phyloP scores from a whole-genome alignment of 257 asterid species.

The Nicotiana paniculata region DNA sequence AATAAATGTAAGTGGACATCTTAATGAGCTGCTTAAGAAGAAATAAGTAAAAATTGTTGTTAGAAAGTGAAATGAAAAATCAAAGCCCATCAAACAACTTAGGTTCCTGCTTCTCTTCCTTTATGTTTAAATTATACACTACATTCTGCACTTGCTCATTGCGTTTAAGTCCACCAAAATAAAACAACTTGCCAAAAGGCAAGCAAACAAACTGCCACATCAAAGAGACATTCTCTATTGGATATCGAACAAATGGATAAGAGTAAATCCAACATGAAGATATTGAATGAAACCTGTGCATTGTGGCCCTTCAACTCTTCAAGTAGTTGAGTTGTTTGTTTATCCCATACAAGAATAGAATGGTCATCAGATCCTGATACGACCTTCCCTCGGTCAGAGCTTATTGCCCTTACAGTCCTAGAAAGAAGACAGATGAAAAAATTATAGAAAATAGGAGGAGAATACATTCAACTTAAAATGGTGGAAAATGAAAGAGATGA shows the following conservation, averaged over 20 bases:
- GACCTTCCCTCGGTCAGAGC: slow-evolving; percentile 91
- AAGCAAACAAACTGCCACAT: background rate
- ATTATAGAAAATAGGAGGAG: background rate
- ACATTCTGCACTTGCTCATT: background rate
- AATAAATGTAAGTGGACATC: background rate
- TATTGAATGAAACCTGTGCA: slow-evolving; percentile 54
- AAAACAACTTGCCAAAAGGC: background rate
- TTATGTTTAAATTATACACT: background rate
- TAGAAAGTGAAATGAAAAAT: background rate
- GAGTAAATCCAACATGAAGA: slow-evolving; percentile 4
- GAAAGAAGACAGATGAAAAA: slow-evolving; percentile 17
- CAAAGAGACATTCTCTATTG: background rate
- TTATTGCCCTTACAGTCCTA: slow-evolving; percentile 89
- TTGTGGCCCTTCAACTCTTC: slow-evolving; percentile 94
- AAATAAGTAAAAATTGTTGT: background rate
- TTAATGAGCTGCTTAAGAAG: background rate
- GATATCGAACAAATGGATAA: background rate
- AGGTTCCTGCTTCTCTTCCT: background rate
- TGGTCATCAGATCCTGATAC: slow-evolving; percentile 99
- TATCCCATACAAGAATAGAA: slow-evolving; percentile 94
- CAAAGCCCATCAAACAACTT: background rate
- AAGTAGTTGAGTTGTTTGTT: slow-evolving; percentile 82
- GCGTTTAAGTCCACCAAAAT: background rate
- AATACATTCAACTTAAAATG: background rate
- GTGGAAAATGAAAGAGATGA: background rate